Evolutionary conservation across 192 early-diverging fungal species (phyloP).

Genomic region (Coemansia sp.): DNA sequence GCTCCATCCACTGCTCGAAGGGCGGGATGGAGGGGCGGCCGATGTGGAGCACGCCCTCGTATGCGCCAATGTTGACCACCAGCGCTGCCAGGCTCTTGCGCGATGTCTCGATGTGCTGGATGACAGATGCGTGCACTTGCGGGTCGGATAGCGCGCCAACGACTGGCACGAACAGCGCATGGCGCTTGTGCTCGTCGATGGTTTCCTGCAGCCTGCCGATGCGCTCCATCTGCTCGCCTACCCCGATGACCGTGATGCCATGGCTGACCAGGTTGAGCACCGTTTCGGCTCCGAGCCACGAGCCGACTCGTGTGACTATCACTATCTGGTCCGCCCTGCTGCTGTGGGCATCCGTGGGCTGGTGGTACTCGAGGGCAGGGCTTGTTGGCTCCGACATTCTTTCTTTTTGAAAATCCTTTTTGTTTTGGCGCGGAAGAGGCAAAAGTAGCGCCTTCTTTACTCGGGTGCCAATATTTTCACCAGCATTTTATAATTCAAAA

Average conservation of each 20-base stretch:
- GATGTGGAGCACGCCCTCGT: slow-evolving; percentile 2
- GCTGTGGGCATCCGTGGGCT: not conserved
- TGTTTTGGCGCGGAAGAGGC: too few species aligned
- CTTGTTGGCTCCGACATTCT: not conserved
- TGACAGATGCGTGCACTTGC: slow-evolving; percentile 6
- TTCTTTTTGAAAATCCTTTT: not conserved
- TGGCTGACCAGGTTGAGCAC: slow-evolving; percentile 18
- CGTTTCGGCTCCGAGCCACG: slow-evolving; percentile 34
- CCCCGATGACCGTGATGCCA: slow-evolving; percentile 27
- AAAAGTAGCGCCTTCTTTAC: too few species aligned
- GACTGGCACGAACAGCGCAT: slow-evolving; percentile 17
- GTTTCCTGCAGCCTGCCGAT: slow-evolving; percentile 8
- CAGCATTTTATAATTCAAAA: too few species aligned
- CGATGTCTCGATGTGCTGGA: slow-evolving; percentile 11
- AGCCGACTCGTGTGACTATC: slow-evolving; percentile 26
- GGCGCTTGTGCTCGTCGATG: not conserved
- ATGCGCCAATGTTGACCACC: slow-evolving; percentile 31
- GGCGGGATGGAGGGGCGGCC: not conserved
- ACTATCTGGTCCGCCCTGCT: slow-evolving; percentile 5
- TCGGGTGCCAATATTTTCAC: too few species aligned
- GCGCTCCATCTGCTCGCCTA: slow-evolving; percentile 18
- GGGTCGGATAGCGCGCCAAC: slow-evolving; percentile 11
- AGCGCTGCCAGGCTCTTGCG: slow-evolving; percentile 12
- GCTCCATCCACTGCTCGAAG: slow-evolving; percentile 27
- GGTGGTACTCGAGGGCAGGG: not conserved